Evolutionary conservation across 2,329 filamentous ascomycete species (phyloP).

Genomic region (Amauroascus verrucosus): DNA sequence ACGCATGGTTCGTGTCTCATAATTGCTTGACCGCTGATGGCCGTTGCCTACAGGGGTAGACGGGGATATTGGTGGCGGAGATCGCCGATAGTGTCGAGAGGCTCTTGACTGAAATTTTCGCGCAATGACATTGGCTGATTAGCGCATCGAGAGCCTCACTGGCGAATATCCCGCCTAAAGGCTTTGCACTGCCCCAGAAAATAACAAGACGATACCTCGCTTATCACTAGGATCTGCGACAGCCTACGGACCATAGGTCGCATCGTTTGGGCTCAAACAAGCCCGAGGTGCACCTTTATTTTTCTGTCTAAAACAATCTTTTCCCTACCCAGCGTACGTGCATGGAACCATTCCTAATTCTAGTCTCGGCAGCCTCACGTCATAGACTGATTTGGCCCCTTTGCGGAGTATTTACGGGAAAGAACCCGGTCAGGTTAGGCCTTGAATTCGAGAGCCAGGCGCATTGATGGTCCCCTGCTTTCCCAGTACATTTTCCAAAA

Average conservation of each 20-base stretch:
- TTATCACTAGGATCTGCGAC: not conserved
- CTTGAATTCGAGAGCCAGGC: not conserved
- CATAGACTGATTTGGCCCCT: not conserved
- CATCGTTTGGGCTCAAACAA: not conserved
- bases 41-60: not conserved
- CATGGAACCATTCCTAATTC: not conserved
- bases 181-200: not conserved
- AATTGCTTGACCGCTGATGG: not conserved
- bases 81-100: not conserved
- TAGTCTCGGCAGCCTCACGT: not conserved
- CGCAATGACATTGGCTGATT: not conserved
- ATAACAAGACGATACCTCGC: not conserved
- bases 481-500: no score
- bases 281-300: not conserved
- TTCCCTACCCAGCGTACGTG: not conserved
- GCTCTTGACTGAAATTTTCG: not conserved
- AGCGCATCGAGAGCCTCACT: constrained; percentile 1
- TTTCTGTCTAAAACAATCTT: not conserved
- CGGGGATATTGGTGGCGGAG: not conserved
- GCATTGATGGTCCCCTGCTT: not conserved
- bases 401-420: not conserved
- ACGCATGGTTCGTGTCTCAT: not conserved
- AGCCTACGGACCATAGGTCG: not conserved
- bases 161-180: not conserved
- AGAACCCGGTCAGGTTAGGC: not conserved